Conservation (phyloP, 2,329 filamentous ascomycete genomes). For the Ophiostoma australiae region DNA sequence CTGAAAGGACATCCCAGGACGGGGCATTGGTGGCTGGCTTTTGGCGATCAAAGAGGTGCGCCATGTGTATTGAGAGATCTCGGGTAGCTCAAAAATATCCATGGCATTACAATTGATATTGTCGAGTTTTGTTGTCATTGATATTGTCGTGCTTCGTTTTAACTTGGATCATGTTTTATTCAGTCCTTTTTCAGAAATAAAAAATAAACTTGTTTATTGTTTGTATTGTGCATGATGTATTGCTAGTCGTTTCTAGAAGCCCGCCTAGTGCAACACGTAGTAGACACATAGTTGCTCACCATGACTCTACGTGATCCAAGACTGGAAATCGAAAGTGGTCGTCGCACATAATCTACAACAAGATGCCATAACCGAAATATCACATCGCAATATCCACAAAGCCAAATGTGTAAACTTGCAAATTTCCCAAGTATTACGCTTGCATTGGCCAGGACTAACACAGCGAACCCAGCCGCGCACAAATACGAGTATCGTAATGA, state of each 20-base stretch:
- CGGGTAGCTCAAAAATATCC: background rate
- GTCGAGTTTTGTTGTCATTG: background rate
- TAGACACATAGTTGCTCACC: background rate
- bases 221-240: background rate
- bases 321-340: background rate
- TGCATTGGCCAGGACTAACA: too few species aligned
- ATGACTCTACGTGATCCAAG: background rate
- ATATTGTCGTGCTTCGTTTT: too few species aligned
- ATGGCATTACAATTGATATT: background rate
- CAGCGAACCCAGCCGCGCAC: too few species aligned
- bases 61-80: background rate
- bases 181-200: too few species aligned
- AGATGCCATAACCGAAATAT: background rate
- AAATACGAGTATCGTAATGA: background rate
- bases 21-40: background rate
- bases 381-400: background rate
- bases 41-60: background rate
- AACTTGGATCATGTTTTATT: background rate
- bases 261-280: background rate
- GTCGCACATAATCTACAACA: background rate
- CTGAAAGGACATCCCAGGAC: background rate
- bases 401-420: background rate
- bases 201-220: too few species aligned
- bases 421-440: background rate
- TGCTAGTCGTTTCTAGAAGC: slow-evolving; percentile 1